Conservation (phyloP, 192 early-diverging fungal species). For the Dimargaris cristalligena region DNA sequence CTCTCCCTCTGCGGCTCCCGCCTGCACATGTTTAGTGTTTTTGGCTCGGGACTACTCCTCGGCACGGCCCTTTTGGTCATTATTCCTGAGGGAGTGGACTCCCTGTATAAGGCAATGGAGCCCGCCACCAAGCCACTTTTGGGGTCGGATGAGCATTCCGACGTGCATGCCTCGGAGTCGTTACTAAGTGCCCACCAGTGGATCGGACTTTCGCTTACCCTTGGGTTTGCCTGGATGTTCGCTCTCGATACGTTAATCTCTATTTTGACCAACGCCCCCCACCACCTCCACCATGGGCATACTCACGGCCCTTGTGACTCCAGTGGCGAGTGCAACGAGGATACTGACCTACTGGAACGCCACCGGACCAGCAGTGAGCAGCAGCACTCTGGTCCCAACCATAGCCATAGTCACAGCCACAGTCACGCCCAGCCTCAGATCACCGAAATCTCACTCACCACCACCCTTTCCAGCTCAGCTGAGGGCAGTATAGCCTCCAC, state of each 20-base stretch:
- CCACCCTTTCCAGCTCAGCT: background rate
- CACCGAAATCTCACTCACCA: background rate
- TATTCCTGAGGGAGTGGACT: conserved; percentile 89
- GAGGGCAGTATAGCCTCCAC: background rate
- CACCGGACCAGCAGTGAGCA: background rate
- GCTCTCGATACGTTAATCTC: conserved; percentile 35
- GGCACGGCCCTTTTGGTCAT: conserved; percentile 86
- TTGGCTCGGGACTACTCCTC: conserved; percentile 82
- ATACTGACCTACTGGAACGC: background rate
- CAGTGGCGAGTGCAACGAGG: background rate
- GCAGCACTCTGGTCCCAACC: background rate
- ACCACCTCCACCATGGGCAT: conserved; percentile 31
- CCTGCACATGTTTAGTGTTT: conserved; percentile 18
- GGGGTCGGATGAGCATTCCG: conserved; percentile 11
- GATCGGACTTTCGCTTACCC: conserved; percentile 50
- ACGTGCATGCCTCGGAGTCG: background rate
- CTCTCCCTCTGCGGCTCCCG: conserved; percentile 1
- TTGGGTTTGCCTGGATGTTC: conserved; percentile 73
- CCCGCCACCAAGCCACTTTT: conserved; percentile 8
- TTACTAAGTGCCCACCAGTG: conserved; percentile 31
- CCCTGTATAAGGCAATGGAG: conserved; percentile 40
- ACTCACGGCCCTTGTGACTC: background rate
- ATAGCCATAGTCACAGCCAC: background rate
- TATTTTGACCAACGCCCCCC: background rate
- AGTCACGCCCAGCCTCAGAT: background rate